Evolutionary conservation across 805 yeast species (phyloP), one percentile per base, ranked within the genome.

Genomic region (Starmera pachycereana): DNA sequence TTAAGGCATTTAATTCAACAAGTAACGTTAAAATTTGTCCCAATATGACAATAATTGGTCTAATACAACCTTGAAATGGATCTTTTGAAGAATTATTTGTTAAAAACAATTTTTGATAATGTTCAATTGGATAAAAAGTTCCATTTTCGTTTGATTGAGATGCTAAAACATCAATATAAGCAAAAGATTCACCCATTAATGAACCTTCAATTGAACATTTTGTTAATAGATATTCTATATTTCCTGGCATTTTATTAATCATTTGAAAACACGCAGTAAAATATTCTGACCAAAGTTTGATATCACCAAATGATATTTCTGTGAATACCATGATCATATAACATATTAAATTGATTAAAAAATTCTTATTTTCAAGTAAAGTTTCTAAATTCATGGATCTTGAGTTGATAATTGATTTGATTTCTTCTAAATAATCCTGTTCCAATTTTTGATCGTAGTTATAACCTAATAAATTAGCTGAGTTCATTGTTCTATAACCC

Each of bases 401-500:
- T 42, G 44, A 4, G 34, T 31, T 3, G 32, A 40, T 12, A 18
- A 33, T 30, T 30, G 13, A 6, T n/a, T 5, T 14, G 14, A 11
- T 28, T 22, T 8, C 4, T 8, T 13, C n/a, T 35, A 32, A 18
- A 31, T 37, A 25, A 46, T 39, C 11, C 36, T 18, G 4, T 36
- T 30, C 5, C 3, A 30, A 12, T 0, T 41, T 41, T 22, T 39
- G 47, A 28, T 51, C 55, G 13, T 47, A 46, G 29, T 46, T 43
- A n/a, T 42, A 42, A 9, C 38, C 13, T 33, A 42, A 44, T 30
- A 44, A 43, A 25, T 40, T 38, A 4, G 40, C 18, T 22, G 40
- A 44, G 40, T 44, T 14, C 40, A 38, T 8, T 41, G 38, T 33
- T 25, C 37, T 58, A 10, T 71, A 72, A 44, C 80, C 76, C 81